Conservation (phyloP, 495 filamentous ascomycete species). For the Glarea lozoyensis region DNA sequence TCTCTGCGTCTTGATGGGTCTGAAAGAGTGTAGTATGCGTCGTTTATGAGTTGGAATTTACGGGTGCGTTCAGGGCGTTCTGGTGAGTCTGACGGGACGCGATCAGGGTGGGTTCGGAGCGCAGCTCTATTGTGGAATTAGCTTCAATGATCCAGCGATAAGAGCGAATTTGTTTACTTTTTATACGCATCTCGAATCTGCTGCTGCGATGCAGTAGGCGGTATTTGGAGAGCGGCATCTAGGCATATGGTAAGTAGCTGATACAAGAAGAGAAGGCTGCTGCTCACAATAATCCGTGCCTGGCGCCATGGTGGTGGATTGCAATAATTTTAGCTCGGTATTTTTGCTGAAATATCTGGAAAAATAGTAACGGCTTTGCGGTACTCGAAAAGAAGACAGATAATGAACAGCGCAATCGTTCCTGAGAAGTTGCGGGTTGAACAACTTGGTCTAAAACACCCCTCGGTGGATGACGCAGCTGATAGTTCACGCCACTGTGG, state of each 20-base stretch:
- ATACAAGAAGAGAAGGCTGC: not conserved
- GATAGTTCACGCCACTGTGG: constrained; percentile 6
- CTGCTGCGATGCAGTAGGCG: constrained; percentile 62
- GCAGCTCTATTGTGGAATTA: constrained; percentile 55
- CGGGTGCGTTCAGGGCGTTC: constrained; percentile 76
- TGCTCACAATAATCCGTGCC: constrained; percentile 43
- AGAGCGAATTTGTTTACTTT: constrained; percentile 38
- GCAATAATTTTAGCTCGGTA: no score
- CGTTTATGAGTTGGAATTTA: constrained; percentile 93
- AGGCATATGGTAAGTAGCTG: constrained; percentile 9
- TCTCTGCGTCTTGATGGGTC: constrained; percentile 73
- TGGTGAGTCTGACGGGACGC: constrained; percentile 75
- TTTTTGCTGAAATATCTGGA: no score
- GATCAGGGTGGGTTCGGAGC: constrained; percentile 89
- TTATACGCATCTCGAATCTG: constrained; percentile 96
- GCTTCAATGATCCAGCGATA: not conserved
- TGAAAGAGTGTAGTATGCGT: constrained; percentile 93
- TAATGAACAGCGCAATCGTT: no score
- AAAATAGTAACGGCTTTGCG: not conserved
- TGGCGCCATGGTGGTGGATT: constrained; percentile 29
- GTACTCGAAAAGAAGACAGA: not conserved
- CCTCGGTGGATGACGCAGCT: no score
- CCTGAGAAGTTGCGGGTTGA: no score
- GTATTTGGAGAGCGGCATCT: constrained; percentile 66
- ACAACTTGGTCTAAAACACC: no score